Base-by-base conservation (phyloP, 257 asterid genomes). In the Ilex asprella region DNA sequence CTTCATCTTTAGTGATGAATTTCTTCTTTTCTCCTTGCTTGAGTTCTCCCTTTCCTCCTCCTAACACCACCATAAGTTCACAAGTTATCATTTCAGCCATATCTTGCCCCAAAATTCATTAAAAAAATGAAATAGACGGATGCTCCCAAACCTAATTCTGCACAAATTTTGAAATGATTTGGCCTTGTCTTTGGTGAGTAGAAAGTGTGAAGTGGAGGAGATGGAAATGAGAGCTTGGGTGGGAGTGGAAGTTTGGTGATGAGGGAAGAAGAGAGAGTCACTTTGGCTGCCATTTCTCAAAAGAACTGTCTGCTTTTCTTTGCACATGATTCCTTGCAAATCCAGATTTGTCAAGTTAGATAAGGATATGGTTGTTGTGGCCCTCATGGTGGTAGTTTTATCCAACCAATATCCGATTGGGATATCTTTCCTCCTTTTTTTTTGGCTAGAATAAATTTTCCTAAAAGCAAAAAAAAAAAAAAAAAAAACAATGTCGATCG, bases 1-100 rank as follows among this genome's bases (percentile, higher is more conserved):
- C 99, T 78, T 92, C 76, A 51, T 92, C 97, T 81, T 73, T 89
- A 68, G 97, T 89, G 76, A 92, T 92, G 67, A 92, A 92, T 70
- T 92, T 92, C 88, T 68, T 92, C 84, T 89, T 89, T 44, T 67
- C 91, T 50, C 72, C 89, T 75, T 81, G 81, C 76, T 81, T 88
- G 63, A 65, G 44, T 57, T 80, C 97, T 49, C 78, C 92, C 49
- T 83, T 93, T 58, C 86, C 91, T 62, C 86, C 96, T 16, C 94
- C 95, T 35, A 80, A 53, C 41, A 35, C 5, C 5, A 35, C 41
- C 41, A 35, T 4, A 0, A n/a, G 6, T 15, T 5, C 16, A 11
- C 14, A 13, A n/a, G 14, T 35, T 51, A 7, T 35, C 30, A 54
- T 35, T 35, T 35, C 41, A 35, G 41, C 7, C 41, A 35, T 35